A percentile compares a stretch with the other conserved stretches of the same genome.
Evolutionary conservation across 768 basidiomycete genomes (phyloP).

Genomic region (Trametes maxima): DNA sequence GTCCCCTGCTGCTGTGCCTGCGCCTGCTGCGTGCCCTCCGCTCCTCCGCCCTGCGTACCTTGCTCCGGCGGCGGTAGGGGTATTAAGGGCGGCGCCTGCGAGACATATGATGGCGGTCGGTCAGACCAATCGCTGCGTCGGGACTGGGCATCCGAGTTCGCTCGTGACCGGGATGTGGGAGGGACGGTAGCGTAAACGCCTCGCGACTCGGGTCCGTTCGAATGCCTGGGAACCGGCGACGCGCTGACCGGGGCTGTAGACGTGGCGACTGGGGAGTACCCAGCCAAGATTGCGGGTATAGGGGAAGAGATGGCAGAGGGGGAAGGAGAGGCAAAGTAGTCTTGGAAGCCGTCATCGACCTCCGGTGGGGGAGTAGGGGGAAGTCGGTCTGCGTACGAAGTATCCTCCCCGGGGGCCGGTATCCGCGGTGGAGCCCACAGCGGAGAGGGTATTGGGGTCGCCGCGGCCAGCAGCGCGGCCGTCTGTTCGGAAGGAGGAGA

Average conservation of each 20-base stretch:
- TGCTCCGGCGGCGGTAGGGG: slow-evolving; percentile 8
- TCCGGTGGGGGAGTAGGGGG: slow-evolving; percentile 24
- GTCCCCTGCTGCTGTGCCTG: slow-evolving; percentile 6
- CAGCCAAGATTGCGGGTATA: slow-evolving; percentile 30
- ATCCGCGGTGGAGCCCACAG: slow-evolving; percentile 19
- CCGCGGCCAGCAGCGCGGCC: slow-evolving; percentile 22
- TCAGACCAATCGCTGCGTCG: slow-evolving; percentile 19
- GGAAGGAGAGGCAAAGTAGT: slow-evolving; percentile 30
- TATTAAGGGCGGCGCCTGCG: slow-evolving; percentile 23
- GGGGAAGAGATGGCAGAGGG: slow-evolving; percentile 30
- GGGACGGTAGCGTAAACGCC: slow-evolving; percentile 18
- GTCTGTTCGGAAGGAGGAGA: slow-evolving; percentile 30
- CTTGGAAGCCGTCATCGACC: slow-evolving; percentile 20
- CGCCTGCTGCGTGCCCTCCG: not conserved
- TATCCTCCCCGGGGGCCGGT: slow-evolving; percentile 22
- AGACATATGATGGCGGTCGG: slow-evolving; percentile 25
- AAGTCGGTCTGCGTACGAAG: slow-evolving; percentile 27
- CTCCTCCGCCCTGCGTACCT: not conserved
- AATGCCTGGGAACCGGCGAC: slow-evolving; percentile 16
- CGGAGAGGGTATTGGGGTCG: slow-evolving; percentile 23
- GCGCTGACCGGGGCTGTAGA: slow-evolving; percentile 15
- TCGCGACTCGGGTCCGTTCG: slow-evolving; percentile 18
- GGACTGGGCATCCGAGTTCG: slow-evolving; percentile 19
- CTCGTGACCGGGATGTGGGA: slow-evolving; percentile 7
- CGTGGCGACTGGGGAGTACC: slow-evolving; percentile 21